Percentiles rank a stretch among this genome's conserved stretches.
These are phyloP conservation scores for Neonectria neomacrospora DNA, from an alignment of 2,329 filamentous ascomycete genomes.

Conservation along the genomic window DNA sequence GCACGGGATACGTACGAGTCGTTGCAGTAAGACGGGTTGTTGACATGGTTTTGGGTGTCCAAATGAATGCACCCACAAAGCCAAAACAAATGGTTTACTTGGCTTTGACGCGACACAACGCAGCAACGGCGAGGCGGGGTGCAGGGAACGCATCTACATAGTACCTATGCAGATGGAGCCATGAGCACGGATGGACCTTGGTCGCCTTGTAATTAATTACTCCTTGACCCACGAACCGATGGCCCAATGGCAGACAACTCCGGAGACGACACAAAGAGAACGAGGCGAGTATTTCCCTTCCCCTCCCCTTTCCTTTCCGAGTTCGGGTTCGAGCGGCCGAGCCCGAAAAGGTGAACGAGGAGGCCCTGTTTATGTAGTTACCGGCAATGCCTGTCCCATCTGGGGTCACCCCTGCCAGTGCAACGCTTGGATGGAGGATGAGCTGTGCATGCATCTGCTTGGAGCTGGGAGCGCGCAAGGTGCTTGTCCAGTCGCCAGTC, in stretches of 20 bases:
- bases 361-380: not conserved
- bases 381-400: not conserved
- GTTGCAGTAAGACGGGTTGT: not conserved
- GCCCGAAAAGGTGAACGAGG: not conserved
- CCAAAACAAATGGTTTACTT: not conserved
- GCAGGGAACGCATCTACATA: too few relatives aligned
- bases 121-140: too few relatives aligned
- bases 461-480: constrained; percentile 13
- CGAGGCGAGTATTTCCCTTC: not conserved
- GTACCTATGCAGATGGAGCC: too few relatives aligned
- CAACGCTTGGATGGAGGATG: constrained; percentile 3
- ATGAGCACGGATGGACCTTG: too few relatives aligned
- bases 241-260: too few relatives aligned
- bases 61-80: not conserved
- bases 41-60: too few relatives aligned
- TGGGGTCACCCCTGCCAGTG: constrained; percentile 20
- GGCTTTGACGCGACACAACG: not conserved
- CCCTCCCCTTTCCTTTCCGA: not conserved
- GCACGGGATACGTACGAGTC: not conserved
- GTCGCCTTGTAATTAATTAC: too few relatives aligned
- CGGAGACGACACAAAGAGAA: too few relatives aligned
- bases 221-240: too few relatives aligned
- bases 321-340: not conserved
- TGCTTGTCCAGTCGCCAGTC: constrained; percentile 15
- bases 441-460: constrained; percentile 14